phyloP scores from a whole-genome alignment of 2,329 filamentous ascomycete species.

The Metarhizium guizhouense region DNA sequence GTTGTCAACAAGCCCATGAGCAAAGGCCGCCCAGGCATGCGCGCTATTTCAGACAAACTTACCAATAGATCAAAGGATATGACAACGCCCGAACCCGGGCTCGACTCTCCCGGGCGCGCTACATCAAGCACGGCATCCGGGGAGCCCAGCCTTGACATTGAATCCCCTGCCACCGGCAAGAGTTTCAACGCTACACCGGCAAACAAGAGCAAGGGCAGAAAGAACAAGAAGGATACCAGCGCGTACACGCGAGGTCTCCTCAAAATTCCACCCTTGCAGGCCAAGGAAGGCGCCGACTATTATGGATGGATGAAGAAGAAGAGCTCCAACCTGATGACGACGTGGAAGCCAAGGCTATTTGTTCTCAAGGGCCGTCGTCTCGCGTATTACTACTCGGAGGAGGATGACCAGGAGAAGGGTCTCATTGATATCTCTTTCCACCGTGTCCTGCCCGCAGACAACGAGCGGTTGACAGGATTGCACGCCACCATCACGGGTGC shows the following conservation, averaged over 20 bases:
- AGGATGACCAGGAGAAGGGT: slow-evolving; percentile 86
- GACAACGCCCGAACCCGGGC: slow-evolving; percentile 40
- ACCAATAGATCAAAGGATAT: slow-evolving; percentile 47
- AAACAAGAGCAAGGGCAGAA: slow-evolving; percentile 48
- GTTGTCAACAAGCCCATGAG: slow-evolving; percentile 40
- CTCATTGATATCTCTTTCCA: slow-evolving; percentile 97
- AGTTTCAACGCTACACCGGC: slow-evolving; percentile 41
- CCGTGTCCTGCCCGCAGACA: slow-evolving; percentile 88
- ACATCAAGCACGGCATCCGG: slow-evolving; percentile 63
- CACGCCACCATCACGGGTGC: slow-evolving; percentile 88
- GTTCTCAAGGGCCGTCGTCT: slow-evolving; percentile 84
- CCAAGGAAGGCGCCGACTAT: slow-evolving; percentile 81
- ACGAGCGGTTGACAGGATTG: slow-evolving; percentile 80
- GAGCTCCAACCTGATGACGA: slow-evolving; percentile 90
- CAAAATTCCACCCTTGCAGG: slow-evolving; percentile 72
- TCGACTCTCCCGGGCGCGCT: slow-evolving; percentile 62
- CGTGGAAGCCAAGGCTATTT: slow-evolving; percentile 96
- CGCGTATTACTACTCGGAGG: slow-evolving; percentile 93
- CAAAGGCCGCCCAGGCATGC: slow-evolving; percentile 55
- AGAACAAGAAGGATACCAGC: slow-evolving; percentile 89
- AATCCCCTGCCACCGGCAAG: slow-evolving; percentile 59
- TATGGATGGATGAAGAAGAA: slow-evolving; percentile 99
- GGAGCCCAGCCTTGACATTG: slow-evolving; percentile 66
- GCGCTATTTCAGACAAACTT: slow-evolving; percentile 76
- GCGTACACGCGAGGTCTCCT: slow-evolving; percentile 83